Conservation (phyloP, 306 rosid species). For the Amphicarpaea edgeworthii region DNA sequence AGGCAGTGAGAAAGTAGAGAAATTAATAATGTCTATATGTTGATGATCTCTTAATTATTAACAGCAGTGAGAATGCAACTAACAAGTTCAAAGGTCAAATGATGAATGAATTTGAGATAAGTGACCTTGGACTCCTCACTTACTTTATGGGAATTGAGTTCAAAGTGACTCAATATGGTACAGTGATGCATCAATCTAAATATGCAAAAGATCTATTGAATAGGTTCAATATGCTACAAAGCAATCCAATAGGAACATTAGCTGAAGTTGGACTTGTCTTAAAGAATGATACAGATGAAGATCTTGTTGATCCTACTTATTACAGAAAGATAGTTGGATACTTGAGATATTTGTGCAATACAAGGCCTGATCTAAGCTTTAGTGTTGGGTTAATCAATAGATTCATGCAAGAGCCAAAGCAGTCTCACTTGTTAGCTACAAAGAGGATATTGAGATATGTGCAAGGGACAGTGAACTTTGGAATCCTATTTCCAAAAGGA, state of each 20-base stretch:
- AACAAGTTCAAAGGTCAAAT: too few relatives aligned
- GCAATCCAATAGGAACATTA: background rate
- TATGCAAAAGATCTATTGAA: background rate
- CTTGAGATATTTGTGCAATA: background rate
- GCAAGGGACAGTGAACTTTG: background rate
- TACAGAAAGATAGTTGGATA: too few relatives aligned
- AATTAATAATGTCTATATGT: background rate
- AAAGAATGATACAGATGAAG: background rate
- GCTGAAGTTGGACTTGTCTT: background rate
- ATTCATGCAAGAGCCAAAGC: background rate
- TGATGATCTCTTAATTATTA: background rate
- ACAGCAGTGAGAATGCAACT: too few relatives aligned
- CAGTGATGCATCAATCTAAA: background rate
- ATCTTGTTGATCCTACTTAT: background rate
- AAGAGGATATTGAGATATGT: background rate
- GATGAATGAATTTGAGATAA: too few relatives aligned
- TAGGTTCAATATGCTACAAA: background rate
- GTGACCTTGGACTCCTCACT: background rate
- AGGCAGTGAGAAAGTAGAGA: background rate
- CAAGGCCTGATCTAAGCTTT: background rate
- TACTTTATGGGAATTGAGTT: background rate
- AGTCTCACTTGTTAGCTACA: background rate
- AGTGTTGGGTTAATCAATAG: background rate
- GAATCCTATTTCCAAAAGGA: too few relatives aligned
- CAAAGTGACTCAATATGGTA: background rate